phyloP scores from a whole-genome alignment of 495 filamentous ascomycete species.

The Darksidea phi region DNA sequence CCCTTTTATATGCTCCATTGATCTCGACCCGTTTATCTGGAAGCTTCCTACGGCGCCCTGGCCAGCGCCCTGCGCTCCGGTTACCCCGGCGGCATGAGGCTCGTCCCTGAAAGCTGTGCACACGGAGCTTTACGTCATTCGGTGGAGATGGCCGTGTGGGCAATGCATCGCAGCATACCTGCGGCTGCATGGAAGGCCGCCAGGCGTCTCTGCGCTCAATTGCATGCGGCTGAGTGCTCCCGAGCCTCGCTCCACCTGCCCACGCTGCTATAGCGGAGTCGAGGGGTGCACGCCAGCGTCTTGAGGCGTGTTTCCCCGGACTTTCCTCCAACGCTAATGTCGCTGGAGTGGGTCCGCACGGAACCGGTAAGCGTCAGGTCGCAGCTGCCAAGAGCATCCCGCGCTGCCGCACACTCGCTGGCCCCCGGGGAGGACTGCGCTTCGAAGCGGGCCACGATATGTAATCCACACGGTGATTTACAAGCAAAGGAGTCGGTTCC shows the following conservation, averaged over 20 bases:
- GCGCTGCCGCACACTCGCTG: background rate
- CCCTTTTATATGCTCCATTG: background rate
- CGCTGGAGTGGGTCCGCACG: background rate
- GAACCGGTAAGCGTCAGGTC: no score
- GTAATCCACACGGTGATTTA: no score
- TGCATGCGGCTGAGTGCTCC: background rate
- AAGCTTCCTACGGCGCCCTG: background rate
- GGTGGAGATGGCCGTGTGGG: background rate
- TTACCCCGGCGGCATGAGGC: background rate
- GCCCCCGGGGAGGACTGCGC: no score
- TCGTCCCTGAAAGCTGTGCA: background rate
- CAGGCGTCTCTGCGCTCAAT: background rate
- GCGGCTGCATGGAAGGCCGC: background rate
- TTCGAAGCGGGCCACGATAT: no score
- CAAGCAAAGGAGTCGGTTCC: no score
- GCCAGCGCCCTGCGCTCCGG: background rate
- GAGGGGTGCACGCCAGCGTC: background rate
- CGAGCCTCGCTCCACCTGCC: no score
- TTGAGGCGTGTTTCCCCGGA: background rate
- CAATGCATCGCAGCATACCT: background rate
- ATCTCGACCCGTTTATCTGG: background rate
- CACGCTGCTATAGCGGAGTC: no score
- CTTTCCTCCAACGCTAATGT: background rate
- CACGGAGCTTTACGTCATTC: background rate
- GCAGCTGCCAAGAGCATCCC: conserved; percentile 1